Percentiles rank a stretch among this genome's conserved stretches.
Evolutionary conservation across 1,284 basidiomycete genomes (phyloP).

Genomic region (Leccinum subrobustum): DNA sequence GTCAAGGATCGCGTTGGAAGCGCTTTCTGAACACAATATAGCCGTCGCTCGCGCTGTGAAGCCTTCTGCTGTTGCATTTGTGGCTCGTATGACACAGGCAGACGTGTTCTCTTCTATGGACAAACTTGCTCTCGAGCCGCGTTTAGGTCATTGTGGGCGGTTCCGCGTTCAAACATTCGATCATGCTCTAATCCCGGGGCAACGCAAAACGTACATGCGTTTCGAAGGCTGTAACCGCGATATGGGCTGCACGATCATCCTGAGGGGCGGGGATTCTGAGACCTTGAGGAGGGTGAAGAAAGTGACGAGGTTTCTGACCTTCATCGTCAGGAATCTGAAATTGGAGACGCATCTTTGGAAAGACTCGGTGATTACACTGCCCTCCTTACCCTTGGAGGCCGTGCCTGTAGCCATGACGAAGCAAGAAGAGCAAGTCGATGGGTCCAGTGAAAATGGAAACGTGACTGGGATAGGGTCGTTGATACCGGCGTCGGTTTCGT

Average conservation of each 20-base stretch:
- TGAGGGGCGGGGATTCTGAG: conserved; percentile 86
- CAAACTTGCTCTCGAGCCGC: conserved; percentile 87
- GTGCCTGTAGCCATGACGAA: conserved; percentile 44
- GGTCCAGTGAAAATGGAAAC: conserved; percentile 9
- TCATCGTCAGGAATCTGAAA: conserved; percentile 90
- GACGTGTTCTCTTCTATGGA: conserved; percentile 97
- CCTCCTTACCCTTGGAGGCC: conserved; percentile 63
- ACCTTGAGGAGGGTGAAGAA: conserved; percentile 87
- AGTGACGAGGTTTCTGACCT: conserved; percentile 88
- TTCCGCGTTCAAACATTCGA: conserved; percentile 95
- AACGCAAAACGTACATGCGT: conserved; percentile 75
- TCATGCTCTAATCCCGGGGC: conserved; percentile 86
- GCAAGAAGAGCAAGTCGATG: conserved; percentile 18
- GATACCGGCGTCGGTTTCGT: conserved; percentile 32
- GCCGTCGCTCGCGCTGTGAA: conserved; percentile 92
- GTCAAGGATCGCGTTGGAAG: conserved; percentile 88
- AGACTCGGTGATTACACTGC: conserved; percentile 85
- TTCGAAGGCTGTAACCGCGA: conserved; percentile 94
- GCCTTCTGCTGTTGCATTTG: conserved; percentile 81
- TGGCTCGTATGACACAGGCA: conserved; percentile 92
- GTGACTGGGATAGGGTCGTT: conserved; percentile 21
- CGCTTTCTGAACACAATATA: conserved; percentile 85
- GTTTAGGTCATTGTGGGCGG: conserved; percentile 85
- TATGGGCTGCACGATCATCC: conserved; percentile 91
- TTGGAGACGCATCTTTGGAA: conserved; percentile 95